Base-by-base conservation (phyloP, 192 early-diverging fungal species). In the Dissophora globulifera region DNA sequence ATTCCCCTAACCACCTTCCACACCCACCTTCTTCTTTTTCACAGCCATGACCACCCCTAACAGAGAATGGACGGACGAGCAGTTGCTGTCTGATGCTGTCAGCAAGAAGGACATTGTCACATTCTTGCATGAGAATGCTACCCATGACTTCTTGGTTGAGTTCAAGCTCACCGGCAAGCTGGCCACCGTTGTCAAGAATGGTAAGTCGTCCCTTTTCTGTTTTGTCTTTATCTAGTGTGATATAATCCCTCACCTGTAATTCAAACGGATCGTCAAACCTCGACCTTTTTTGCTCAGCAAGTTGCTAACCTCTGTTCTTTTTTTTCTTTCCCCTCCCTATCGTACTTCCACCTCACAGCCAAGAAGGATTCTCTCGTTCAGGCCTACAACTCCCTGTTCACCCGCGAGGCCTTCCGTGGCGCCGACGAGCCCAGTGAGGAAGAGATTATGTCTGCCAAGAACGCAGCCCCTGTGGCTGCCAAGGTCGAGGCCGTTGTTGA, bases 161-260 rank as follows among this genome's bases (percentile, higher is more conserved):
- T 79, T 85, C 66, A 92, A 90, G 81, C 80, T 92, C 26, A 90
- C 90, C 58, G 91, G 91, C 32, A 92, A 93, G 70, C 68, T 86
- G 19, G 79, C 85, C 42, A 86, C 82, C 35, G 81, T 93, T 22
- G 87, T 84, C 31, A 93, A 93, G 68, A 83, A 87, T n/a, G 79
- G 85, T 76, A 67, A 17, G 58, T 31, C 35, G 13, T 53, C 8
- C 12, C 2, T 12, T 12, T n/a, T 4, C 43, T 50, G 5, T 47
- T 40, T 22, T 3, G 13, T 38, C 6, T 38, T 38, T 38, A 13
- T 38, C n/a, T n/a, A n/a, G n/a, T n/a, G n/a, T n/a, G n/a, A n/a
- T n/a, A n/a, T n/a, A n/a, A n/a, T n/a, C n/a, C n/a, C n/a, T n/a
- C n/a, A n/a, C n/a, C n/a, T n/a, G n/a, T n/a, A n/a, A n/a, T n/a